Conservation (phyloP, 495 filamentous ascomycete species). For the Tuber aestivum region DNA sequence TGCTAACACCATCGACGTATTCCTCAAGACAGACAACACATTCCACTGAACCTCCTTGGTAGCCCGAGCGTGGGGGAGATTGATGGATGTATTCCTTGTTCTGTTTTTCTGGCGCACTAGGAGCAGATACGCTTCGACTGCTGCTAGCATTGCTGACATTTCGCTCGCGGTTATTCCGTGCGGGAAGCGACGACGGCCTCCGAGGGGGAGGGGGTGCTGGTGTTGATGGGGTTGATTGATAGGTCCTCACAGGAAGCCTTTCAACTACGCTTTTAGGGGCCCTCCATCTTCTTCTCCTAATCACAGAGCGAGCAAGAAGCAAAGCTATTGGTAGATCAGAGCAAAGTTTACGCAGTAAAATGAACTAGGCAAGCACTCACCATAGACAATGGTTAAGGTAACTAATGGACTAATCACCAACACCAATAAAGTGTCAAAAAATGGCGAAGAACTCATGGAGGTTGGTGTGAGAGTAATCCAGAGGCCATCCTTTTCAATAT, state of each 20-base stretch:
- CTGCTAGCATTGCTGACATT: neutral
- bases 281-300: slow-evolving; percentile 84
- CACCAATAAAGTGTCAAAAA: slow-evolving; percentile 92
- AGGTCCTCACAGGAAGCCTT: slow-evolving; percentile 87
- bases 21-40: slow-evolving; percentile 98
- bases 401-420: slow-evolving; percentile 87
- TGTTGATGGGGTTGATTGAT: slow-evolving; percentile 57
- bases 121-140: neutral
- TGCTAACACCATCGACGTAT: slow-evolving; percentile 88
- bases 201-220: slow-evolving; percentile 43
- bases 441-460: slow-evolving; percentile 82
- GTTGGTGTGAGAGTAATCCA: slow-evolving; percentile 95
- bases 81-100: slow-evolving; percentile 65
- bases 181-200: slow-evolving; percentile 43
- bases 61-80: neutral
- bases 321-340: slow-evolving; percentile 50
- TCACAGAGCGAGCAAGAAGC: slow-evolving; percentile 77
- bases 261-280: slow-evolving; percentile 95
- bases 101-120: slow-evolving; percentile 33
- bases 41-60: slow-evolving; percentile 68
- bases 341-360: slow-evolving; percentile 23
- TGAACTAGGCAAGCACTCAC: slow-evolving; percentile 23
- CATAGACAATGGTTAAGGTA: slow-evolving; percentile 85
- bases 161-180: slow-evolving; percentile 43
- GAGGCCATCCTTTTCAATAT: slow-evolving; percentile 65